Conservation (phyloP, 2,329 filamentous ascomycete species). For the Cladosporium velox region DNA sequence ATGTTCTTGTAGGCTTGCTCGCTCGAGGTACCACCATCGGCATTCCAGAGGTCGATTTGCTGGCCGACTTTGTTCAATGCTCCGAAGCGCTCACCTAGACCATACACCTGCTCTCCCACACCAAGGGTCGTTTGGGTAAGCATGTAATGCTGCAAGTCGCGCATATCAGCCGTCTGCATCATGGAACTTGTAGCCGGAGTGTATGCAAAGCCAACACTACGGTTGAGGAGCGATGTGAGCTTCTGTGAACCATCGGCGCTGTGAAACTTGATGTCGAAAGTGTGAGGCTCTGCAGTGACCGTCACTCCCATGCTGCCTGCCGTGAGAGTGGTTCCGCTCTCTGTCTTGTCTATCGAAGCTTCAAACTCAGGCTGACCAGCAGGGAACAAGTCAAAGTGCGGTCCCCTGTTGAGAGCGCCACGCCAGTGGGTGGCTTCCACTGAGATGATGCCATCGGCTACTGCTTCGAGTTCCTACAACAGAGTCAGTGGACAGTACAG, state of each 20-base stretch:
- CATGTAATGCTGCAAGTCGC: conserved; percentile 44
- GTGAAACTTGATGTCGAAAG: conserved; percentile 60
- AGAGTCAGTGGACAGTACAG: conserved; percentile 15
- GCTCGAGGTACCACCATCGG: conserved; percentile 64
- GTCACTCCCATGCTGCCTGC: conserved; percentile 58
- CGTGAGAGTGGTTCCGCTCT: conserved; percentile 52
- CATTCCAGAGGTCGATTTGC: conserved; percentile 64
- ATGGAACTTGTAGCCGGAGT: conserved; percentile 55
- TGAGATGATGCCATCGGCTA: conserved; percentile 61
- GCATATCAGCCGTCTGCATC: conserved; percentile 57
- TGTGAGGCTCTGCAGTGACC: conserved; percentile 50
- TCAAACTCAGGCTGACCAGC: conserved; percentile 49
- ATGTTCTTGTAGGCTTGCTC: conserved; percentile 75
- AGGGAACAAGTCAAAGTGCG: conserved; percentile 61
- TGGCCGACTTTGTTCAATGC: conserved; percentile 77
- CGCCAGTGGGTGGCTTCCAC: conserved; percentile 61
- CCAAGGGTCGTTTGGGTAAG: conserved; percentile 49
- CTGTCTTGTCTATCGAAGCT: conserved; percentile 44
- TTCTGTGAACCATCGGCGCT: conserved; percentile 51
- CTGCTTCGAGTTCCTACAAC: conserved; percentile 54
- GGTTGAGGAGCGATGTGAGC: conserved; percentile 57
- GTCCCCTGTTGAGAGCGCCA: conserved; percentile 55
- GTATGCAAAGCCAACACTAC: conserved; percentile 61
- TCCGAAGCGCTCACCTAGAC: conserved; percentile 75
- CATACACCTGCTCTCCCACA: conserved; percentile 68